Evolutionary conservation across 2,329 filamentous ascomycete genomes (phyloP).

Genomic region (Sphaceloma murrayae): DNA sequence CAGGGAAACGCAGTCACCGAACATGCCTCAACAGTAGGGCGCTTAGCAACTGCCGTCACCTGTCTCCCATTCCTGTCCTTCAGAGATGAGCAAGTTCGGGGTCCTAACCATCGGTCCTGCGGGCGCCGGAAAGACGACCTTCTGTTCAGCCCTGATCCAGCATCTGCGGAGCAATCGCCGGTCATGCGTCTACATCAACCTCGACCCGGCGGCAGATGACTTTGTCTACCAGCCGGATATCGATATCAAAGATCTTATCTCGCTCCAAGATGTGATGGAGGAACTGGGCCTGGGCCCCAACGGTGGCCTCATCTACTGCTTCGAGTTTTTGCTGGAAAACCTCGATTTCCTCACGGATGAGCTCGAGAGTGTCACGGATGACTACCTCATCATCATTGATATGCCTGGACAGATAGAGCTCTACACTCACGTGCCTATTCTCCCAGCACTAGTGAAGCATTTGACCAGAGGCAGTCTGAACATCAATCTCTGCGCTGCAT

Average conservation of each 20-base stretch:
- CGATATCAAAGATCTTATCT: constrained; percentile 92
- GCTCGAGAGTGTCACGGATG: constrained; percentile 77
- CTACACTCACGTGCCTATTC: constrained; percentile 90
- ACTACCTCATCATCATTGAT: constrained; percentile 95
- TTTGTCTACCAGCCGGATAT: constrained; percentile 88
- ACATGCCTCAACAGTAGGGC: constrained; percentile 35
- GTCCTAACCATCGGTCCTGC: constrained; percentile 93
- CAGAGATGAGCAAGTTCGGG: constrained; percentile 60
- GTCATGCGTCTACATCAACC: constrained; percentile 96
- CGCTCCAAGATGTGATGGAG: constrained; percentile 92
- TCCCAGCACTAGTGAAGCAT: constrained; percentile 74
- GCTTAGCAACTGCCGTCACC: constrained; percentile 2
- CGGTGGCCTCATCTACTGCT: constrained; percentile 89
- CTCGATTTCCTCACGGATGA: constrained; percentile 83
- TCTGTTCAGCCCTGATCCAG: constrained; percentile 86
- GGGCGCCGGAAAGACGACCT: constrained; percentile 92
- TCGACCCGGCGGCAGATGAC: constrained; percentile 88
- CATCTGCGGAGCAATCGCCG: constrained; percentile 82
- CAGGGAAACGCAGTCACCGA: constrained; percentile 14
- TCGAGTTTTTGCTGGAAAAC: constrained; percentile 91
- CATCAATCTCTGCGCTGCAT: constrained; percentile 84
- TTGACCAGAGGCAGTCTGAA: constrained; percentile 75
- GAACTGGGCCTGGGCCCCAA: constrained; percentile 86
- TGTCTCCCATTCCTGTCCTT: neutral
- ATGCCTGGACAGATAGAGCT: constrained; percentile 99